Percentiles rank a stretch among this genome's conserved stretches.
Evolutionary conservation across 768 basidiomycete genomes (phyloP).

Genomic region (Leccinum barrowsii): DNA sequence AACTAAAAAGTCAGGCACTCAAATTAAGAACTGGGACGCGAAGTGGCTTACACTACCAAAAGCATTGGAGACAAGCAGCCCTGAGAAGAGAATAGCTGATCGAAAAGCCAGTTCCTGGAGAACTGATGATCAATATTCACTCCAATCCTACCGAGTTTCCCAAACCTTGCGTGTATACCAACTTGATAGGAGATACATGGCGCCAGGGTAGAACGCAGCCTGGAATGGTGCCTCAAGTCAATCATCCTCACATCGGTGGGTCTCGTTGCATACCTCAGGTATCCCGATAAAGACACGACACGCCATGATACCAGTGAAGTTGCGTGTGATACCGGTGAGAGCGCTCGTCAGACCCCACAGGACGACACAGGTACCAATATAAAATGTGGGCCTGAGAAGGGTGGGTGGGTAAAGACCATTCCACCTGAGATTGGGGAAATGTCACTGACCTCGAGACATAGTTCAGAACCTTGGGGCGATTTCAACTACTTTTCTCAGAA

Average conservation of each 20-base stretch:
- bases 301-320: slow-evolving; percentile 52
- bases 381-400: slow-evolving; percentile 50
- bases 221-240: slow-evolving; percentile 11
- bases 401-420: background rate
- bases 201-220: slow-evolving; percentile 65
- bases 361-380: slow-evolving; percentile 58
- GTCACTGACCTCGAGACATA: slow-evolving; percentile 42
- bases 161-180: slow-evolving; percentile 24
- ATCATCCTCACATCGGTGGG: background rate
- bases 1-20: background rate
- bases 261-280: slow-evolving; percentile 42
- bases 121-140: background rate
- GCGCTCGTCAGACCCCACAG: slow-evolving; percentile 64
- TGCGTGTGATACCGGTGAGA: slow-evolving; percentile 57
- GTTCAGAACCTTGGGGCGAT: slow-evolving; percentile 46
- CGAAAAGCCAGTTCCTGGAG: slow-evolving; percentile 60
- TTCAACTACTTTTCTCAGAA: background rate
- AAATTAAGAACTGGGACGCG: background rate
- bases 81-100: slow-evolving; percentile 56
- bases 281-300: slow-evolving; percentile 62
- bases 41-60: slow-evolving; percentile 53
- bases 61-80: slow-evolving; percentile 59
- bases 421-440: background rate
- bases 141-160: background rate
- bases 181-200: slow-evolving; percentile 34